Base-by-base conservation (phyloP, 441 rosid genomes). In the Mallotus japonicus region DNA sequence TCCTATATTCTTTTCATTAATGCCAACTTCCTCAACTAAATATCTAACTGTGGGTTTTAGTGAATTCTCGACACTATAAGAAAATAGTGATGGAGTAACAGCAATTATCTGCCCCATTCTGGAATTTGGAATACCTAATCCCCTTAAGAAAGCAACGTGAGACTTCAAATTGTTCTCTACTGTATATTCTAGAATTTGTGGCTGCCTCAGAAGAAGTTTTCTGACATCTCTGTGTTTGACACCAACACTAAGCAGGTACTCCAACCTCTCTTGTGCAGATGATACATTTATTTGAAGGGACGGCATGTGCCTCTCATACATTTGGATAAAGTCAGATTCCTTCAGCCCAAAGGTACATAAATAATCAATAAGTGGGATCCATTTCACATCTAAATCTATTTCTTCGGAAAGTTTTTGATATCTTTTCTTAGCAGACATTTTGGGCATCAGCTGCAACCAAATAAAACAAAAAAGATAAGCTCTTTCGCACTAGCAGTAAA, bases 11-110 rank as follows among this genome's bases (percentile, higher is more conserved):
- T 85, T 85, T 75, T 89, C 96, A 42, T 89, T 82, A 51, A 95
- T 95, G 60, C 97, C 99, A 67, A 95, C 95, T 86, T 91, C 97
- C 82, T 95, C 97, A 24, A 95, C 87, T 85, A 95, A 73, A 82
- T 92, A 92, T 80, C 97, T 87, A 67, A 92, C 88, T 0, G 97
- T 95, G 40, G 99, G 97, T 77, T 90, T 95, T 77, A 95, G 71
- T 51, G 99, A 92, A 60, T 90, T 92, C 78, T 95, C 96, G 22
- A 95, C 86, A 70, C 97, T 95, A 82, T 95, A 95, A 50, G 96
- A 89, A 76, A 92, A 87, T 12, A 92, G 72, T 32, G 97, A 92
- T 6, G 97, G 98, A 55, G 95, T 73, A 72, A 75, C 74, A 62
- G 89, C 89, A 74, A 90, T 87, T 71, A 92, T 86, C 89, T 91